Conservation (phyloP, 169 alveolate genomes). For the Plasmodium knowlesi region DNA sequence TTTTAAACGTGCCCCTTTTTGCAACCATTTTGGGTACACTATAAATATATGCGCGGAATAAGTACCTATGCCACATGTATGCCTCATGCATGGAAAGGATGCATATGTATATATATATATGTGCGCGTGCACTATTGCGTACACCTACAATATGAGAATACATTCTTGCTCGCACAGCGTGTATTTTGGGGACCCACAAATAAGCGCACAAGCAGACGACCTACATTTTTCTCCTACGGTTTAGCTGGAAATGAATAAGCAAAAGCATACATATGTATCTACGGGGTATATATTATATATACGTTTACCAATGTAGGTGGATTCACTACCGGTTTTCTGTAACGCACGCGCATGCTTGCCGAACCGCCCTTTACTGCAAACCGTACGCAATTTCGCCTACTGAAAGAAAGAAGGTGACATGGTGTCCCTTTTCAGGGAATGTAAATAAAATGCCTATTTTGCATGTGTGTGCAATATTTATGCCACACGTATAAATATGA, state of each 20-base stretch:
- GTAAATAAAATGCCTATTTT: not conserved
- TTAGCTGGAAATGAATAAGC: not conserved
- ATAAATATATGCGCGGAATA: not conserved
- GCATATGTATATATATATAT: too few species aligned
- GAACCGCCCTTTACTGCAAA: not conserved
- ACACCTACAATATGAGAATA: not conserved
- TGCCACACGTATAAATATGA: not conserved
- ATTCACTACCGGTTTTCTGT: not conserved
- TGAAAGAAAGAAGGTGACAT: not conserved
- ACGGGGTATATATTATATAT: not conserved
- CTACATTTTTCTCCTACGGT: not conserved
- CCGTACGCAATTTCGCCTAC: not conserved
- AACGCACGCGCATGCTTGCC: not conserved
- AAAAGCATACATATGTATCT: not conserved
- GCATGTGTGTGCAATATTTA: not conserved
- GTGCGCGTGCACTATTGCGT: not conserved
- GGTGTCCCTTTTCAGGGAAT: not conserved
- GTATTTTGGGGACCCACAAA: too few species aligned
- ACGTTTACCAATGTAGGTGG: not conserved
- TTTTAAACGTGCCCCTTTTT: not conserved
- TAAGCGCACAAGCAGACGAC: not conserved
- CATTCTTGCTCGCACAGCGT: not conserved
- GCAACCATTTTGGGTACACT: not conserved
- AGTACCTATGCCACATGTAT: not conserved
- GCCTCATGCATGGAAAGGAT: not conserved